These are phyloP conservation scores for Aspergillus tamarii DNA, from an alignment of 2,329 filamentous ascomycete species.

Conservation along the genomic window DNA sequence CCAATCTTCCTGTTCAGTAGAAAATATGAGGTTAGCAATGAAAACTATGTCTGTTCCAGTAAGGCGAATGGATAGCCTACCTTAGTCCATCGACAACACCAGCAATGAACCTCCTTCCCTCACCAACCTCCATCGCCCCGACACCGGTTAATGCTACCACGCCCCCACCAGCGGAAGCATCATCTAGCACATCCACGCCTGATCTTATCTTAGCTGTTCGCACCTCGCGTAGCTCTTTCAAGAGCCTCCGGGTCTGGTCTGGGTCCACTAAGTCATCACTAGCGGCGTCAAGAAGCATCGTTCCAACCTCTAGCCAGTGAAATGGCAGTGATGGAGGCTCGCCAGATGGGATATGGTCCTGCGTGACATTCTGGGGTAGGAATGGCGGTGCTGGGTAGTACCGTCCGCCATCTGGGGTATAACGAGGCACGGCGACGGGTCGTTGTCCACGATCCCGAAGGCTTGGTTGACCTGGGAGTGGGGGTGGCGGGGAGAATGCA, in stretches of 20 bases:
- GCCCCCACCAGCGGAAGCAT: conserved; percentile 52
- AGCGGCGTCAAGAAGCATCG: conserved; percentile 83
- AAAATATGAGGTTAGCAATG: background rate
- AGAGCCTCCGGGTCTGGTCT: conserved; percentile 71
- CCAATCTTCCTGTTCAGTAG: conserved; percentile 68
- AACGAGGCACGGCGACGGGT: conserved; percentile 32
- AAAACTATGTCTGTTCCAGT: background rate
- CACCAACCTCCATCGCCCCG: conserved; percentile 89
- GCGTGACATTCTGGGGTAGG: conserved; percentile 72
- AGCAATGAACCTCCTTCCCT: conserved; percentile 79
- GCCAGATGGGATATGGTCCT: conserved; percentile 56
- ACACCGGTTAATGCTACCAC: conserved; percentile 80
- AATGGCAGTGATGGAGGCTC: conserved; percentile 67
- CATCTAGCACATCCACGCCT: conserved; percentile 71
- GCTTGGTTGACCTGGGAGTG: conserved; percentile 56
- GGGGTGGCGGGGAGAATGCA: conserved; percentile 77
- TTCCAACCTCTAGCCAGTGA: conserved; percentile 91
- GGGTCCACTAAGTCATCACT: conserved; percentile 78
- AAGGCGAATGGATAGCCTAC: conserved; percentile 35
- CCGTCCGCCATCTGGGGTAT: conserved; percentile 43
- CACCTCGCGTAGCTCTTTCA: conserved; percentile 84
- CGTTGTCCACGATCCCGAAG: conserved; percentile 28
- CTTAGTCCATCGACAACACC: conserved; percentile 84
- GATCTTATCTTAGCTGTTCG: conserved; percentile 85
- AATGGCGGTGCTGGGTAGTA: conserved; percentile 70